Percentiles rank a stretch among this genome's conserved stretches.
Evolutionary conservation across 441 rosid genomes (phyloP).

Genomic region (Gossypium gossypioides): DNA sequence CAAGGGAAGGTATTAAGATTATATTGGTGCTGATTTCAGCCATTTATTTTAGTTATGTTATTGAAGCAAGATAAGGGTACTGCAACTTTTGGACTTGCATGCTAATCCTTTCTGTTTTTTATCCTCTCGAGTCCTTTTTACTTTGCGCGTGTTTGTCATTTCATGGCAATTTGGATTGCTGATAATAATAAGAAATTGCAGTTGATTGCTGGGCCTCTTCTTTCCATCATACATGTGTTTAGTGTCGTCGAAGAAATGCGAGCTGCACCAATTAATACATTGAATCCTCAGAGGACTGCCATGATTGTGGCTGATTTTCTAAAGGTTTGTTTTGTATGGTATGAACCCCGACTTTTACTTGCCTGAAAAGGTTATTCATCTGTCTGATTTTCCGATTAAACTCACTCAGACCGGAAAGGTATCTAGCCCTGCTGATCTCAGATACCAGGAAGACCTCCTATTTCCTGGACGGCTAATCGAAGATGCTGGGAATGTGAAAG

Average conservation of each 20-base stretch:
- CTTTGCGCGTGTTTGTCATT: background rate
- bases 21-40: background rate
- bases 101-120: background rate
- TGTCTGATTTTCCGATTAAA: slow-evolving; percentile 14
- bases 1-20: slow-evolving; percentile 64
- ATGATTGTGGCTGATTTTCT: slow-evolving; percentile 76
- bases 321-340: slow-evolving; percentile 36
- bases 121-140: background rate
- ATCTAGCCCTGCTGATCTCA: slow-evolving; percentile 75
- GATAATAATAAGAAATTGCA: slow-evolving; percentile 30
- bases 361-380: slow-evolving; percentile 9
- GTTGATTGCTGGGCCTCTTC: slow-evolving; percentile 75
- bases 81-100: background rate
- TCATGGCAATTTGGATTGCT: background rate
- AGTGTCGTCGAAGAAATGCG: slow-evolving; percentile 78
- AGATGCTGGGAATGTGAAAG: slow-evolving; percentile 80
- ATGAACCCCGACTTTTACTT: background rate
- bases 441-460: slow-evolving; percentile 63
- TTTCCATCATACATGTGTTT: slow-evolving; percentile 56
- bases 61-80: background rate
- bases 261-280: slow-evolving; percentile 70
- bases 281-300: slow-evolving; percentile 89
- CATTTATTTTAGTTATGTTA: background rate
- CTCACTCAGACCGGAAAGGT: slow-evolving; percentile 57
- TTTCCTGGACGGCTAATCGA: slow-evolving; percentile 71